Conservation (phyloP, 1,284 basidiomycete species). For the Moesziomyces aphidis region DNA sequence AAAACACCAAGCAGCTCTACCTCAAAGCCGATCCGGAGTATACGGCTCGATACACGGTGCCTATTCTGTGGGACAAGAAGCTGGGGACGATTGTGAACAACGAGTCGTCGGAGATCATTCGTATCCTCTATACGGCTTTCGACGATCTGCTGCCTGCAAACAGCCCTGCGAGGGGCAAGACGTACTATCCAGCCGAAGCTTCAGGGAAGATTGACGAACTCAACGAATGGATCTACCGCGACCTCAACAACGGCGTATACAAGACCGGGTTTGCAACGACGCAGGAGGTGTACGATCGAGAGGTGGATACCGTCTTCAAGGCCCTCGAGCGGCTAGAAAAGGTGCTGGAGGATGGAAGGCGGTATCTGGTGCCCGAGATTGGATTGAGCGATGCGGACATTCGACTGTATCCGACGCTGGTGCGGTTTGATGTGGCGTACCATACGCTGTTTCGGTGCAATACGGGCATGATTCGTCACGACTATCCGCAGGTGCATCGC, state of each 20-base stretch:
- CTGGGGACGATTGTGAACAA: slow-evolving; percentile 86
- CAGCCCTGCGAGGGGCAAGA: slow-evolving; percentile 36
- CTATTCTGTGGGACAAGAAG: slow-evolving; percentile 93
- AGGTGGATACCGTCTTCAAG: slow-evolving; percentile 75
- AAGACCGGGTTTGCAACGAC: slow-evolving; percentile 80
- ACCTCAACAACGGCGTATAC: slow-evolving; percentile 74
- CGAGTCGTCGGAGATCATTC: slow-evolving; percentile 74
- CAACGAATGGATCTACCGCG: slow-evolving; percentile 79
- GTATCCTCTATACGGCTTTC: slow-evolving; percentile 79
- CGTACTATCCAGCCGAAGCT: slow-evolving; percentile 73
- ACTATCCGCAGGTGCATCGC: slow-evolving; percentile 45
- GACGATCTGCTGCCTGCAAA: slow-evolving; percentile 46
- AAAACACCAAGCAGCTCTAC: slow-evolving; percentile 73
- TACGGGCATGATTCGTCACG: slow-evolving; percentile 60
- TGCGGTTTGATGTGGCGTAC: slow-evolving; percentile 83
- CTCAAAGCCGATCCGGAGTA: slow-evolving; percentile 75
- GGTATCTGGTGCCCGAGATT: slow-evolving; percentile 81
- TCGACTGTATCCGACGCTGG: slow-evolving; percentile 89
- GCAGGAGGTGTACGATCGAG: slow-evolving; percentile 82
- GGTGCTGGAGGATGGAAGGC: slow-evolving; percentile 77
- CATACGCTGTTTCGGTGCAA: slow-evolving; percentile 90
- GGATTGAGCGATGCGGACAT: slow-evolving; percentile 85
- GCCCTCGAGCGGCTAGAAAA: slow-evolving; percentile 84
- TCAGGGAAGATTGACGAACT: slow-evolving; percentile 78
- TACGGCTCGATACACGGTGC: slow-evolving; percentile 68